Conservation (phyloP, 176 grass and related monocot genomes). For the Metroxylon sagu region DNA sequence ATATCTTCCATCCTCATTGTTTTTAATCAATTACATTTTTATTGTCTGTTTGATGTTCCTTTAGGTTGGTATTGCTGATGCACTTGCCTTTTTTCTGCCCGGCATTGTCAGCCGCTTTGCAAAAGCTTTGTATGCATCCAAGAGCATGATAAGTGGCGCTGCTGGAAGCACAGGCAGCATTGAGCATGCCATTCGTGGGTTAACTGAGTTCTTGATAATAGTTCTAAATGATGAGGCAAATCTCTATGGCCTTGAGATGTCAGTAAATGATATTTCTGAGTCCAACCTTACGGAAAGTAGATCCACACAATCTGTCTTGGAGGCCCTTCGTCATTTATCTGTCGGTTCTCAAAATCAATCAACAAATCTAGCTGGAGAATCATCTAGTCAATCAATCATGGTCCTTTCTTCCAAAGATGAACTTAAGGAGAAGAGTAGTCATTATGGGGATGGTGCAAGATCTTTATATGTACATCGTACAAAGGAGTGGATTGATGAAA, state of each 20-base stretch:
- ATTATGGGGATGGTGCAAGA: conserved; percentile 33
- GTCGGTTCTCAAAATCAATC: conserved; percentile 18
- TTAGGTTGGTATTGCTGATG: conserved; percentile 90
- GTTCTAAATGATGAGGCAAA: conserved; percentile 82
- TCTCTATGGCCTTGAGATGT: conserved; percentile 23
- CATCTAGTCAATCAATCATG: neutral
- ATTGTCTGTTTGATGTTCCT: conserved; percentile 17
- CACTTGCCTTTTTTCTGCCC: conserved; percentile 85
- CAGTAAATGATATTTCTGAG: conserved; percentile 9
- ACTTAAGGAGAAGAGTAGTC: conserved; percentile 5
- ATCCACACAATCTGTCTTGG: conserved; percentile 67
- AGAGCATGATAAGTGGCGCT: conserved; percentile 62
- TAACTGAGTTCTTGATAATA: conserved; percentile 73
- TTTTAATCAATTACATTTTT: conserved; percentile 1
- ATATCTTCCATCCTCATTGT: too few species aligned
- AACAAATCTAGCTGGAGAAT: conserved; percentile 5
- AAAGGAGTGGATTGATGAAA: conserved; percentile 73
- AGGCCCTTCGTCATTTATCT: conserved; percentile 69
- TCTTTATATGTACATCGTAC: conserved; percentile 53
- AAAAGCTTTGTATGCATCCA: conserved; percentile 70
- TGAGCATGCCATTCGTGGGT: conserved; percentile 72
- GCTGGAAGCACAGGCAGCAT: conserved; percentile 63
- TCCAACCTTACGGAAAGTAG: conserved; percentile 3
- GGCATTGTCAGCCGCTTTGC: conserved; percentile 82
- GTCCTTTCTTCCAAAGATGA: conserved; percentile 4